Conservation (phyloP, 2,329 filamentous ascomycete species). For the Shiraia sp. region DNA sequence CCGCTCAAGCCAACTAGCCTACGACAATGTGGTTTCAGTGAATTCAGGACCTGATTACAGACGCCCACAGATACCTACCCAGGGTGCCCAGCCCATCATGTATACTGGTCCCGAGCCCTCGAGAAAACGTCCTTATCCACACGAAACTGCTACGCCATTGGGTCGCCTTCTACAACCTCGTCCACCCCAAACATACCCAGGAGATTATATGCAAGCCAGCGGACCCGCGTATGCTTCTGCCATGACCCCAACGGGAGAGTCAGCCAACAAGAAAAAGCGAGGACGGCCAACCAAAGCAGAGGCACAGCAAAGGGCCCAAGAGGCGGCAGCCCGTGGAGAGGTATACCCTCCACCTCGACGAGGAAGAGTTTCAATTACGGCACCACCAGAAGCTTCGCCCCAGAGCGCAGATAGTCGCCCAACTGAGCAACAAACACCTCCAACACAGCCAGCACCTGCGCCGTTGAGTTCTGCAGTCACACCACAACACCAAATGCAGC, state of each 20-base stretch:
- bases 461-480: slow-evolving; percentile 26
- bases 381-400: slow-evolving; percentile 26
- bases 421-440: slow-evolving; percentile 33
- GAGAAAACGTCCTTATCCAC: slow-evolving; percentile 42
- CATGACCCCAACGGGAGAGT: slow-evolving; percentile 37
- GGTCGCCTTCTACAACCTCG: slow-evolving; percentile 53
- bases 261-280: slow-evolving; percentile 51
- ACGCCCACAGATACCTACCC: slow-evolving; percentile 32
- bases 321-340: slow-evolving; percentile 45
- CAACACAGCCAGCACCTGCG: slow-evolving; percentile 24
- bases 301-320: slow-evolving; percentile 49
- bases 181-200: slow-evolving; percentile 42
- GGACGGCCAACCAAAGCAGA: slow-evolving; percentile 55
- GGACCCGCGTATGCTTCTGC: slow-evolving; percentile 33
- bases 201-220: slow-evolving; percentile 32
- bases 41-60: slow-evolving; percentile 32
- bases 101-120: slow-evolving; percentile 38
- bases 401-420: slow-evolving; percentile 27
- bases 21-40: slow-evolving; percentile 31
- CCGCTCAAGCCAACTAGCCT: slow-evolving; percentile 43
- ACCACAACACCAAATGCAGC: slow-evolving; percentile 32
- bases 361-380: slow-evolving; percentile 35
- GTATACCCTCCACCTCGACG: slow-evolving; percentile 44
- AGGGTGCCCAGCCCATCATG: slow-evolving; percentile 22
- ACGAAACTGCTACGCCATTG: slow-evolving; percentile 36